Base-by-base conservation (phyloP, 1,139 yeast species). In the Debaryomyces subglobosus region DNA sequence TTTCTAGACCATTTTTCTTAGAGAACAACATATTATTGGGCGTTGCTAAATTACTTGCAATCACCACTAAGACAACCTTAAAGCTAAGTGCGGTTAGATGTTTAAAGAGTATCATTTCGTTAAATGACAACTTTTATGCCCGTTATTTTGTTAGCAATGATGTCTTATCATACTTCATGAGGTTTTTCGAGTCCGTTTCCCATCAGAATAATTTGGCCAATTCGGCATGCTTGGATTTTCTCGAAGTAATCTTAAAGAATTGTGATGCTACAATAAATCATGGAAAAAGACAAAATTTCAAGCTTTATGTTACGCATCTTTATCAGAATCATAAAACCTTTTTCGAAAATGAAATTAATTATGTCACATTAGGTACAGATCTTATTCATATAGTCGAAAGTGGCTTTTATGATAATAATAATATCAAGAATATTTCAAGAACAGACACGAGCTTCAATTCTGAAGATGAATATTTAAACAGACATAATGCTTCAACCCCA, bases 141-240 rank as follows among this genome's bases (percentile, higher is more conserved):
- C 67, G 80, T 34, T 78, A 81, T 55, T 74, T 91, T 45, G 74
- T 87, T 20, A 69, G 79, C n/a, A 69, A 81, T 48, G 74, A 82
- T 47, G 65, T 87, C 2, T 71, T 86, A 47, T 74, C 70, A 9
- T 71, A 77, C 37, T 73, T 85, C 35, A 77, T 88, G 53, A 63
- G 64, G 0, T 70, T 83, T 48, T 73, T 89, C 51, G 68, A 69
- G 18, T 75, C 71, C n/a, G 78, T 82, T 16, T 73, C 78, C 18
- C 68, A 74, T 35, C 68, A 70, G 40, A 84, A 86, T 60, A 87
- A 85, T 59, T 70, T 92, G 51, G 78, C 89, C 2, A 88, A 84
- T 59, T 89, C 97, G 0, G 78, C 95, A 3, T 81, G 95, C 55
- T 72, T 91, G 46, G 94, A 88, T 58, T 72, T 92, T 37, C 69